Evolutionary conservation across 441 rosid species (phyloP), one percentile per base, ranked within the genome.

Genomic region (Populus hybrid): DNA sequence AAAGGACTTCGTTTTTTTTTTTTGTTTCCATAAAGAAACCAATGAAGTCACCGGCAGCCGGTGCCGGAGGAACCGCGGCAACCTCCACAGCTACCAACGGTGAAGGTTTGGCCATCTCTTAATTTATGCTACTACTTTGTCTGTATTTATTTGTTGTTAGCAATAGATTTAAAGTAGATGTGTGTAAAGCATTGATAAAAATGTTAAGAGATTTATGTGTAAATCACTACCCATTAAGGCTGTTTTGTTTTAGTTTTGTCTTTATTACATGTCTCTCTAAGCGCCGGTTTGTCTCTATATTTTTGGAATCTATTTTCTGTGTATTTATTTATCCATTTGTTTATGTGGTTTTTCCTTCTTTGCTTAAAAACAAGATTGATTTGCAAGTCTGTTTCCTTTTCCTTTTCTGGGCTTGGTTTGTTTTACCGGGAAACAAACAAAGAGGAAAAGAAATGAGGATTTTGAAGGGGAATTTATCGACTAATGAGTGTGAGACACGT

Each of bases 11-110:
- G 24, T 14, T 14, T 14, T 28, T 23, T 69, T 23, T 24, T 16
- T 40, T 26, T 71, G 35, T 18, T 69, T 71, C 32, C 57, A 57
- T 71, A 82, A 61, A 21, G 36, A 8, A 75, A 71, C 23, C 30
- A 69, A 87, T 87, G 91, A 88, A 88, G 86, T 70, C 75, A 23
- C 85, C 87, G 81, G 80, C 85, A 4, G 81, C 34, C 83, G 79
- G 78, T 23, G 85, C 85, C 46, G 89, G 82, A 70, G 81, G 71
- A 74, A 40, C 82, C 16, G 8, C 86, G 7, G 71, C 67, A 6
- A 53, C 77, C 11, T 68, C 84, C 40, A 71, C 73, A 23, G 26
- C 79, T 10, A 24, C 73, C 38, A 74, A 84, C 53, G 75, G 78
- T 63, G 90, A 88, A 87, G 90, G 92, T 87, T 40, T 69, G 76